A percentile compares a stretch with the other conserved stretches of the same genome.
phyloP scores from a whole-genome alignment of 2,329 filamentous ascomycete species.

The Arachnomyces sp. region DNA sequence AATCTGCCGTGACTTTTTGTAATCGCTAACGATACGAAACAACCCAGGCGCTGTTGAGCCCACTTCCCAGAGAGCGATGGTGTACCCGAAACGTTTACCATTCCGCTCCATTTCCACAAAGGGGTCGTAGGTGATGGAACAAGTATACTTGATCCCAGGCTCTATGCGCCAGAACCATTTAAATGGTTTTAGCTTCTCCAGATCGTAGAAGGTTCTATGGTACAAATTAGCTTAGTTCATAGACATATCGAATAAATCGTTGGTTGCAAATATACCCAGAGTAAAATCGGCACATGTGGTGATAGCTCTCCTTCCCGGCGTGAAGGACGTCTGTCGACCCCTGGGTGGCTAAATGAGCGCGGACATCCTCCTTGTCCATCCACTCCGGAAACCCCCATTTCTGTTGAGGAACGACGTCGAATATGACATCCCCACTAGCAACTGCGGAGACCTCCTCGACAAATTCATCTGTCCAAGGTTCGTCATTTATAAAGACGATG shows the following conservation, averaged over 20 bases:
- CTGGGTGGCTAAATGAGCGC: conserved; percentile 93
- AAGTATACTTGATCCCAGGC: conserved; percentile 99
- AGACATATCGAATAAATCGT: conserved; percentile 1
- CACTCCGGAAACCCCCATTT: conserved; percentile 98
- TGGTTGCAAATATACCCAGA: conserved; percentile 75
- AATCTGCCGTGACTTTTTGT: conserved; percentile 86
- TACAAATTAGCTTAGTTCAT: conserved; percentile 12
- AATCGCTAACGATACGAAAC: conserved; percentile 94
- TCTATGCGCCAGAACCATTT: conserved; percentile 99
- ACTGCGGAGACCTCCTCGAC: conserved; percentile 81
- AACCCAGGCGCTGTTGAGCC: conserved; percentile 98
- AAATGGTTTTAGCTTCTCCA: conserved; percentile 88
- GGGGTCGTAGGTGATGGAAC: conserved; percentile 97
- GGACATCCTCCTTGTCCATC: conserved; percentile 87
- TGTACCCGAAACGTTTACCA: conserved; percentile 98
- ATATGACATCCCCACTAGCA: conserved; percentile 81
- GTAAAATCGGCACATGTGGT: conserved; percentile 99
- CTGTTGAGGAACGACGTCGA: conserved; percentile 79
- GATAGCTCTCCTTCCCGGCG: conserved; percentile 95
- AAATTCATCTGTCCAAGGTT: conserved; percentile 91
- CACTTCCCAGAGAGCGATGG: conserved; percentile 95
- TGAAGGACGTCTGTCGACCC: conserved; percentile 98
- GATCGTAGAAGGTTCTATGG: conserved; percentile 86
- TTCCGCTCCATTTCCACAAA: conserved; percentile 88
- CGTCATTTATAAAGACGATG: conserved; percentile 97